A percentile compares a stretch with the other conserved stretches of the same genome.
Evolutionary conservation across 768 basidiomycete genomes (phyloP).

Genomic region (Gloeophyllum trabeum): DNA sequence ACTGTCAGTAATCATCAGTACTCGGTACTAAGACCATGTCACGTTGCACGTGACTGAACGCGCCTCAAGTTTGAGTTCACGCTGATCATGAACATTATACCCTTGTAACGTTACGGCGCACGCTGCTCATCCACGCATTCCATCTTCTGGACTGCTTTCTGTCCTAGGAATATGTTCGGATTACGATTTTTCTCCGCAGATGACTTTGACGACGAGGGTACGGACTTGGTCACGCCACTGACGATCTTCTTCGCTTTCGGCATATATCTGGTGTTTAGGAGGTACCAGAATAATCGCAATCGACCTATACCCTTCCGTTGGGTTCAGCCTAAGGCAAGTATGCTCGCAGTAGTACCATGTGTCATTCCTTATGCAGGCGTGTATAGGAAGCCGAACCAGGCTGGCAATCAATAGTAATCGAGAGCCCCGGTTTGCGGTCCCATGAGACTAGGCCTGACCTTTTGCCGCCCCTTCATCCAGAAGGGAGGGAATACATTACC

Average conservation of each 20-base stretch:
- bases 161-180: neutral
- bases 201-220: slow-evolving; percentile 16
- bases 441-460: slow-evolving; percentile 49
- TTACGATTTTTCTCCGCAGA: neutral
- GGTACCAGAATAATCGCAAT: slow-evolving; percentile 65
- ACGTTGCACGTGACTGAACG: neutral
- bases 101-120: neutral
- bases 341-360: neutral
- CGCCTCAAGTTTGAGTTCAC: neutral
- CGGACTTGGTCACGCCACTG: slow-evolving; percentile 57
- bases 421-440: slow-evolving; percentile 49
- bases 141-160: neutral
- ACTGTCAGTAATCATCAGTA: too few relatives aligned
- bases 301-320: slow-evolving; percentile 60
- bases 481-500: slow-evolving; percentile 65
- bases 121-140: too few relatives aligned
- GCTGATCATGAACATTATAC: neutral
- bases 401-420: slow-evolving; percentile 44
- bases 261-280: slow-evolving; percentile 68
- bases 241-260: slow-evolving; percentile 65
- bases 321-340: slow-evolving; percentile 34
- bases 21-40: neutral
- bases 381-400: slow-evolving; percentile 47
- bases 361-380: too few relatives aligned
- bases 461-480: slow-evolving; percentile 32